A percentile compares a stretch with the other conserved stretches of the same genome.
These are phyloP conservation scores for Rhytidiadelphus loreus DNA, from an alignment of 225 moss, liverwort and hornwort species.

Conservation along the genomic window DNA sequence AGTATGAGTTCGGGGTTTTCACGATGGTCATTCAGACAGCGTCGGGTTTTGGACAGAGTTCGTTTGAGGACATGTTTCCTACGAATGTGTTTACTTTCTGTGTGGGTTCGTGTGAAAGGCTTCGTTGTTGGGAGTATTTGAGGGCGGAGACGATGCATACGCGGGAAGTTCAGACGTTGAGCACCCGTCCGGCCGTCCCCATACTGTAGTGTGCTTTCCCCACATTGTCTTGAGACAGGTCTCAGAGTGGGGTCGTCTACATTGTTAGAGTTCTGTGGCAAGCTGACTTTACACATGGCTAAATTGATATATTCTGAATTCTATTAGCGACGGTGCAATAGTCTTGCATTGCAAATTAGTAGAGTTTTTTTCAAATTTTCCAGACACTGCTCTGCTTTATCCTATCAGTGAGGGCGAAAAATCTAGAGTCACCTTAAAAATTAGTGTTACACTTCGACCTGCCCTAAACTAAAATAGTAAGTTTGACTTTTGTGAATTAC, in stretches of 20 bases:
- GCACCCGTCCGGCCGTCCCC: no score
- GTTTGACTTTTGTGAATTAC: not conserved
- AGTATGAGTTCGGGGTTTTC: not conserved
- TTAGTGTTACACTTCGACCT: not conserved
- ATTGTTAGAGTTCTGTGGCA: not conserved
- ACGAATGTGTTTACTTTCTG: no score
- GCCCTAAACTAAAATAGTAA: not conserved
- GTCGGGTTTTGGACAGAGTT: no score
- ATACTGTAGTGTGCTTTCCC: not conserved
- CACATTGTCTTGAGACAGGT: not conserved
- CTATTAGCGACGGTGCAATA: not conserved
- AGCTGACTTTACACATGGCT: not conserved
- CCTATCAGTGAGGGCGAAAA: no score
- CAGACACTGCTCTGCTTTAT: not conserved
- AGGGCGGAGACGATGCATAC: not conserved
- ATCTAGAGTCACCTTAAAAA: no score
- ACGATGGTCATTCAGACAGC: not conserved
- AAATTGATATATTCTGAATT: no score
- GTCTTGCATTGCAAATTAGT: no score
- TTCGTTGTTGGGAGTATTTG: not conserved
- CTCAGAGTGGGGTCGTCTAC: not conserved
- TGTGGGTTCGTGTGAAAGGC: no score
- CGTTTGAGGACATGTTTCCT: not conserved
- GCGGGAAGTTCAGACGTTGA: not conserved
- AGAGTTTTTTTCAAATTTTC: not conserved